Base-by-base conservation (phyloP, 345 rosid species). In the Gossypium rotundifolium region DNA sequence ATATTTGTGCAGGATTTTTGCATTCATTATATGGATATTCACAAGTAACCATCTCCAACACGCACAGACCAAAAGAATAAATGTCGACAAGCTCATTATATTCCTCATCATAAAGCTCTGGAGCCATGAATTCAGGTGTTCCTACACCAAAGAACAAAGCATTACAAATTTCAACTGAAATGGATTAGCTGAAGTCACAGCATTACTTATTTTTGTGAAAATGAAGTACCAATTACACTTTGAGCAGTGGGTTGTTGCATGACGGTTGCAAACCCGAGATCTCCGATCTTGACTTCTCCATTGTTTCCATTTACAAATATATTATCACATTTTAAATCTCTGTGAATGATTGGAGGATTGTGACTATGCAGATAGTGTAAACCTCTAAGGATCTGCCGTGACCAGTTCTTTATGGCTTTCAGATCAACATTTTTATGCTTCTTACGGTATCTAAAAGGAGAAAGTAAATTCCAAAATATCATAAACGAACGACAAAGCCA, bases 111-210 rank as follows among this genome's bases (percentile, higher is more conserved):
- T 92, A 92, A 12, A 92, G 90, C 85, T 92, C 97, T 0, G 97
- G 97, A 33, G 97, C 95, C 98, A 93, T 93, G 88, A 89, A 93
- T 69, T 89, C 98, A 22, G 98, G 97, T 66, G 95, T 93, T 29
- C 93, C 95, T 87, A 81, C 45, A 74, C 3, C 3, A 74, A 74
- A 18, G 29, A n/a, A 75, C 2, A 76, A 58, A 46, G 71, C 29
- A 48, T 52, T 16, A 66, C 4, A 75, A 45, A 27, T 62, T 42
- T 64, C 17, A 74, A 68, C 5, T 59, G 45, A 9, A 45, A 49
- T 45, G 23, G 23, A 17, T 60, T 27, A 73, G 17, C 69, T 14
- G 10, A 65, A 22, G 51, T 22, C 64, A 64, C 29, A 33, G n/a
- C 7, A 54, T 23, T 65, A 49, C 63, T 17, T 16, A 29, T 27